phyloP scores from a whole-genome alignment of 352 stramenopile genomes.

The Plasmopara viticola region DNA sequence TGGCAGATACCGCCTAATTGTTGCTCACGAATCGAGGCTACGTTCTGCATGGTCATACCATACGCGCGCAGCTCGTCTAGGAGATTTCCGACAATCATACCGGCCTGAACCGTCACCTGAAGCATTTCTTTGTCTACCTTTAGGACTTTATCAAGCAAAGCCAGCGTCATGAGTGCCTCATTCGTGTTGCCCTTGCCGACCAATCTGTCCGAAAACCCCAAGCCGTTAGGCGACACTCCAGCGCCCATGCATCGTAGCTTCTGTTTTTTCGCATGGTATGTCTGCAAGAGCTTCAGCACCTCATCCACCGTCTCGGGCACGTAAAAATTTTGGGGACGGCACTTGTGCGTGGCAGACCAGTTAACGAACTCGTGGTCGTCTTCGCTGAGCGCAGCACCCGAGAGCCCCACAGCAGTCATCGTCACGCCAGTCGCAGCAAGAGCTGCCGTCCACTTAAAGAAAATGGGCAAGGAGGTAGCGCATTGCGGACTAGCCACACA shows the following conservation, averaged over 20 bases:
- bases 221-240: slow-evolving; percentile 94
- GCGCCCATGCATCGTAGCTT: slow-evolving; percentile 93
- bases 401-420: slow-evolving; percentile 14
- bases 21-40: slow-evolving; percentile 98
- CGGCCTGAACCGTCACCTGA: slow-evolving; percentile 90
- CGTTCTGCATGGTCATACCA: slow-evolving; percentile 95
- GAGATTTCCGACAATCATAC: slow-evolving; percentile 67
- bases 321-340: slow-evolving; percentile 55
- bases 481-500: slow-evolving; percentile 5
- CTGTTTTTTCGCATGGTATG: slow-evolving; percentile 57
- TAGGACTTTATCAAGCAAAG: slow-evolving; percentile 89
- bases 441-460: slow-evolving; percentile 7
- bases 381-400: slow-evolving; percentile 19
- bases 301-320: slow-evolving; percentile 65
- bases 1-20: slow-evolving; percentile 96
- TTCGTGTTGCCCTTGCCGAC: slow-evolving; percentile 21
- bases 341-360: slow-evolving; percentile 78
- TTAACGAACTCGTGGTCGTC: slow-evolving; percentile 69
- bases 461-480: neutral
- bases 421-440: slow-evolving; percentile 16
- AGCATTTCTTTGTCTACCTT: slow-evolving; percentile 84
- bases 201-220: slow-evolving; percentile 79
- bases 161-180: slow-evolving; percentile 89
- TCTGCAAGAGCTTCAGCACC: slow-evolving; percentile 51
- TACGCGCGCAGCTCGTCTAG: slow-evolving; percentile 70